Evolutionary conservation across 1,139 yeast genomes (phyloP).

Genomic region (Kluyveromyces sp.): DNA sequence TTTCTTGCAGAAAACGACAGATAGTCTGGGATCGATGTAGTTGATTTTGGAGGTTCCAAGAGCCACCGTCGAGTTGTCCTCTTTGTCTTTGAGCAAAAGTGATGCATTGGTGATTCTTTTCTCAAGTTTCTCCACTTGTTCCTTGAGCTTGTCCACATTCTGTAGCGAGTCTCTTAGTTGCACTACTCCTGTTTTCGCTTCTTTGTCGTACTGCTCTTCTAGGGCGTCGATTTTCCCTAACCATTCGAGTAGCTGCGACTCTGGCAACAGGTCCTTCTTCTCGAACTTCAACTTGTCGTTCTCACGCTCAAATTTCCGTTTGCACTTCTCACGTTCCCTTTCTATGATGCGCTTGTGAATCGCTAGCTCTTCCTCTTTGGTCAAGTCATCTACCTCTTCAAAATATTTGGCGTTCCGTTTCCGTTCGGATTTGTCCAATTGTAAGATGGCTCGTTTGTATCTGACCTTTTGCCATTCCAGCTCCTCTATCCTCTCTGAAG

Average conservation of each 20-base stretch:
- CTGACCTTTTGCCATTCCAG: slow-evolving; percentile 79
- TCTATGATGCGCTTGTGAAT: slow-evolving; percentile 50
- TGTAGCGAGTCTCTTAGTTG: slow-evolving; percentile 42
- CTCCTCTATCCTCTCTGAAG: slow-evolving; percentile 69
- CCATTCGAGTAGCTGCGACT: slow-evolving; percentile 52
- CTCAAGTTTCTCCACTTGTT: slow-evolving; percentile 68
- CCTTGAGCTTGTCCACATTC: slow-evolving; percentile 66
- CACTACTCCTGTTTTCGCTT: slow-evolving; percentile 55
- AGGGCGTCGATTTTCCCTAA: slow-evolving; percentile 52
- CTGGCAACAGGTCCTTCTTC: slow-evolving; percentile 45
- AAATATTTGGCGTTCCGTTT: slow-evolving; percentile 55
- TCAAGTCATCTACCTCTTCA: slow-evolving; percentile 62
- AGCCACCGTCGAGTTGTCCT: slow-evolving; percentile 90
- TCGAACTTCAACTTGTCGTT: slow-evolving; percentile 64
- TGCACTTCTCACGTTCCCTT: slow-evolving; percentile 56
- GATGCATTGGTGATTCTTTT: slow-evolving; percentile 62
- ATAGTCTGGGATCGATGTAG: slow-evolving; percentile 89
- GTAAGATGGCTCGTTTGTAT: slow-evolving; percentile 60
- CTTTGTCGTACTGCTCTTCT: slow-evolving; percentile 48
- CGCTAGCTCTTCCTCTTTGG: slow-evolving; percentile 53
- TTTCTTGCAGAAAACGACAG: slow-evolving; percentile 84
- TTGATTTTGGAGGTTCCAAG: slow-evolving; percentile 90
- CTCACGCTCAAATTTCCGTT: slow-evolving; percentile 64
- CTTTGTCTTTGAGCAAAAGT: slow-evolving; percentile 80
- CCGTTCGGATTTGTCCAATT: slow-evolving; percentile 49